Evolutionary conservation across 1,139 yeast genomes (phyloP), one percentile per base, ranked within the genome.

Genomic region (Yamadazyma epiphylla): DNA sequence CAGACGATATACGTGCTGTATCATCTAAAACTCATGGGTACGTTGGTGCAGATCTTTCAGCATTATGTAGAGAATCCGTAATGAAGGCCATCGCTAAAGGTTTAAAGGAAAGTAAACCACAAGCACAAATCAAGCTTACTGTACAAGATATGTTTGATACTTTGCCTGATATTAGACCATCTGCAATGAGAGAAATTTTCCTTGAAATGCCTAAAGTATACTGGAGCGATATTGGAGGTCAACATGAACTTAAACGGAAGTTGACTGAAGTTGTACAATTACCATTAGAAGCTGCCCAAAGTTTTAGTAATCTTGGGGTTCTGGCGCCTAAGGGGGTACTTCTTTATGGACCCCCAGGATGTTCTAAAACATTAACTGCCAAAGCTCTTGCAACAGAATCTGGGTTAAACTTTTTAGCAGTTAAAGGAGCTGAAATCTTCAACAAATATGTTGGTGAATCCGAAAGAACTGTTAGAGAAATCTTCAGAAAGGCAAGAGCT

Each of bases 171-270:
- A 77, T 91, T 5, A 70, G 95, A 29, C 98, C 98, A 1, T 84
- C 95, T 37, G 98, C 97, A 2, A 91, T 94, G 98, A 73, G 96
- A 37, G 98, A 94, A 51, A 86, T 89, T 33, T 80, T 88, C 37
- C 64, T 91, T 32, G 99, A 91, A 48, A 86, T 89, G 73, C 97
- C 98, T 4, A 85, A 87, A 49, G 95, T 89, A 1, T 71, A 75
- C 41, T 91, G 98, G 98, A 63, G 77, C 10, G 98, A 94, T 57
- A 89, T 91, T 44, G 98, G 98, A 13, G 99, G 99, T 1, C 97
- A 91, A 54, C 80, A 81, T 13, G 80, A 76, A 13, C 68, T 91
- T 35, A 91, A 91, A 49, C 70, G 70, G 38, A 85, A 88, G 47
- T 70, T 91, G 43, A 74, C 74, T 22, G 98, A 91, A 51, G 94